phyloP scores from a whole-genome alignment of 139 green algal genomes.

The Desmodesmus armatus region DNA sequence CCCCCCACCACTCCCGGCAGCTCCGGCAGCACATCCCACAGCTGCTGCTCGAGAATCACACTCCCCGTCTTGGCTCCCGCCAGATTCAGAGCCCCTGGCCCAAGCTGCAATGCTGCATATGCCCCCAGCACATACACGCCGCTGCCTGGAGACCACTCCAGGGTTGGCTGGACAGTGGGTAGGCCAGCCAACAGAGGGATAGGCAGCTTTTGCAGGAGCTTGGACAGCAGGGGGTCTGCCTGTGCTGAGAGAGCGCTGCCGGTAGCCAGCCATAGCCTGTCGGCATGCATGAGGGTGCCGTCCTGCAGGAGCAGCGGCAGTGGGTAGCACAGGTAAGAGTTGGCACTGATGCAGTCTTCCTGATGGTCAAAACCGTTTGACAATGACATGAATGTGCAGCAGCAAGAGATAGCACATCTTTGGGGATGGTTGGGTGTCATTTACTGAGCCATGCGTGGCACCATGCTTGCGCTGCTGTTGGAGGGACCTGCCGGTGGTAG shows the following conservation, averaged over 20 bases:
- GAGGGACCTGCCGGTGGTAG: too few relatives aligned
- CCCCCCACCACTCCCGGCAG: too few relatives aligned
- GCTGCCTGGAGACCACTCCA: neutral
- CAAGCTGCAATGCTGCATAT: slow-evolving; percentile 39
- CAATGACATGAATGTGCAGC: too few relatives aligned
- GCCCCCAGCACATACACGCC: slow-evolving; percentile 39
- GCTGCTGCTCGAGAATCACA: neutral
- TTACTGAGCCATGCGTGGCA: too few relatives aligned
- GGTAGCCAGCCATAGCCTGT: slow-evolving; percentile 39
- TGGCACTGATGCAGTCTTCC: too few relatives aligned
- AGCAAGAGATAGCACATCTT: too few relatives aligned
- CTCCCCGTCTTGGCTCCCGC: slow-evolving; percentile 31
- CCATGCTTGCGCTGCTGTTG: too few relatives aligned
- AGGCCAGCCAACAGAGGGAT: neutral
- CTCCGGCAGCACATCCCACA: neutral
- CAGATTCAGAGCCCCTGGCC: slow-evolving; percentile 45
- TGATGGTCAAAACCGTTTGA: too few relatives aligned
- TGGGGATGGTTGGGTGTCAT: too few relatives aligned
- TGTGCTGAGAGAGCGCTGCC: slow-evolving; percentile 19
- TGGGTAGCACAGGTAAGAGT: neutral
- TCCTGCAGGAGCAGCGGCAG: neutral
- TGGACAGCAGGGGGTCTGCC: slow-evolving; percentile 10
- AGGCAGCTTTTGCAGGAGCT: slow-evolving; percentile 23
- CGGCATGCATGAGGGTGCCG: neutral
- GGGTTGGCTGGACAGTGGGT: slow-evolving; percentile 31